phyloP scores from a whole-genome alignment of 169 alveolate genomes.

The Prorocentrum cordatum region DNA sequence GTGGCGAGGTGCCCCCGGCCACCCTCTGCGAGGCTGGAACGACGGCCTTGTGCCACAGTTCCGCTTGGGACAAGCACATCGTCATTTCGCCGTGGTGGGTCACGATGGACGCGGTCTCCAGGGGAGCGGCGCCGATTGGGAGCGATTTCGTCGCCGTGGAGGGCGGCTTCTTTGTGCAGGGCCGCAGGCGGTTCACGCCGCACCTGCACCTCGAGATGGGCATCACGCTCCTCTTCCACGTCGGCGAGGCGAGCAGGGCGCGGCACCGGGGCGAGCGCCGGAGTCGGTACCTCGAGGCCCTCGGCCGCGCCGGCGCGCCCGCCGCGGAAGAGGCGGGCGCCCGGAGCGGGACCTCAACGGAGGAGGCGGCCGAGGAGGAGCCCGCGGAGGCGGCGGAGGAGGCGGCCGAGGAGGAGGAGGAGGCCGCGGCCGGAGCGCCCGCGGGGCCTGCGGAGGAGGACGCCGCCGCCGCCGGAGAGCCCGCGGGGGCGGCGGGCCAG shows the following conservation, averaged over 20 bases:
- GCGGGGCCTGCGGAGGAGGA: no score
- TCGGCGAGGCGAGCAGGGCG: constrained; percentile 66
- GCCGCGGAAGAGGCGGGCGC: no score
- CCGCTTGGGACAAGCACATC: constrained; percentile 86
- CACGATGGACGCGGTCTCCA: constrained; percentile 4
- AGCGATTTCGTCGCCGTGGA: not conserved
- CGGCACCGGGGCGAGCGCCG: constrained; percentile 62
- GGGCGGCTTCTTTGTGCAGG: constrained; percentile 13
- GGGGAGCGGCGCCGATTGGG: constrained; percentile 1
- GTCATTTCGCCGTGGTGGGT: constrained; percentile 51
- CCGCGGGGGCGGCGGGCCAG: no score
- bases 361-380: no score
- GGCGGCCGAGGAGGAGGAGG: no score
- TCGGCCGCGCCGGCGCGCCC: no score
- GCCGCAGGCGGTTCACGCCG: constrained; percentile 9
- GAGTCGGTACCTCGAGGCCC: constrained; percentile 47
- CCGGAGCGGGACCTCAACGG: no score
- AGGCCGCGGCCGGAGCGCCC: no score
- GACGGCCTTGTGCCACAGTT: constrained; percentile 84
- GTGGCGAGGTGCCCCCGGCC: constrained; percentile 50
- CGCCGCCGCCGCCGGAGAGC: no score
- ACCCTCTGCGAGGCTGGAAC: constrained; percentile 75
- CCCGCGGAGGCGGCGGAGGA: no score
- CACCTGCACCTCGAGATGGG: constrained; percentile 81
- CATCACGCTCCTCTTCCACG: constrained; percentile 77